These are phyloP conservation scores for Anthostomella pinea DNA, from an alignment of 2,329 filamentous ascomycete genomes.

Conservation along the genomic window DNA sequence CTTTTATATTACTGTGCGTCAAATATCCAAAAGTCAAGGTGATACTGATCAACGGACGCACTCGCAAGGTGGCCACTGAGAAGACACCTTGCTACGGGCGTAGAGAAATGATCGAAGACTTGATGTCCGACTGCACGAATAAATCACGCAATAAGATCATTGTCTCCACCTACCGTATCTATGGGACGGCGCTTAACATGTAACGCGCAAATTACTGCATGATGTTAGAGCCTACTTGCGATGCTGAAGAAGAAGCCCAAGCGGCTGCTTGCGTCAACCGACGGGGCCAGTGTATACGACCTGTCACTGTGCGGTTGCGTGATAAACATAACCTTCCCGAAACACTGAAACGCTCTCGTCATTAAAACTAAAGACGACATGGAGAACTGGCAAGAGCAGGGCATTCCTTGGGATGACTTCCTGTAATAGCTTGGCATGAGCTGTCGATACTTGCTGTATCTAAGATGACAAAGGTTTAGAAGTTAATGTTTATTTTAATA, in stretches of 20 bases:
- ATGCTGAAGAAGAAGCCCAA: constrained; percentile 4
- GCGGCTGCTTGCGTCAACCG: constrained; percentile 12
- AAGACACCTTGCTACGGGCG: constrained; percentile 4
- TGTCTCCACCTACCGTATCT: constrained; percentile 10
- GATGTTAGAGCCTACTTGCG: constrained; percentile 11
- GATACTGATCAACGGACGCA: too few relatives aligned
- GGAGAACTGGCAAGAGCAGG: constrained; percentile 7
- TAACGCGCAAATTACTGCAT: constrained; percentile 15
- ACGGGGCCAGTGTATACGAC: constrained; percentile 8
- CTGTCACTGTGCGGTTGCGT: constrained; percentile 9
- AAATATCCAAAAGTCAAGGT: too few relatives aligned
- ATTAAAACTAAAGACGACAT: constrained; percentile 9
- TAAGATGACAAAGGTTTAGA: too few relatives aligned
- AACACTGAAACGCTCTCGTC: constrained; percentile 4
- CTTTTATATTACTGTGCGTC: too few relatives aligned
- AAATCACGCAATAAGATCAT: constrained; percentile 12
- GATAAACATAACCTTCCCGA: constrained; percentile 12
- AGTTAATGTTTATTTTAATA: too few relatives aligned
- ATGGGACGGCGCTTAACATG: constrained; percentile 8
- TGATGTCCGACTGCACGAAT: constrained; percentile 5
- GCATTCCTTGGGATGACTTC: constrained; percentile 7
- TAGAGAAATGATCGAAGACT: constrained; percentile 5
- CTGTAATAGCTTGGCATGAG: too few relatives aligned
- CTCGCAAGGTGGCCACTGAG: too few relatives aligned
- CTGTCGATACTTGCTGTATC: too few relatives aligned